Conservation (phyloP, 2,329 filamentous ascomycete species). For the Ilyonectria sp. region DNA sequence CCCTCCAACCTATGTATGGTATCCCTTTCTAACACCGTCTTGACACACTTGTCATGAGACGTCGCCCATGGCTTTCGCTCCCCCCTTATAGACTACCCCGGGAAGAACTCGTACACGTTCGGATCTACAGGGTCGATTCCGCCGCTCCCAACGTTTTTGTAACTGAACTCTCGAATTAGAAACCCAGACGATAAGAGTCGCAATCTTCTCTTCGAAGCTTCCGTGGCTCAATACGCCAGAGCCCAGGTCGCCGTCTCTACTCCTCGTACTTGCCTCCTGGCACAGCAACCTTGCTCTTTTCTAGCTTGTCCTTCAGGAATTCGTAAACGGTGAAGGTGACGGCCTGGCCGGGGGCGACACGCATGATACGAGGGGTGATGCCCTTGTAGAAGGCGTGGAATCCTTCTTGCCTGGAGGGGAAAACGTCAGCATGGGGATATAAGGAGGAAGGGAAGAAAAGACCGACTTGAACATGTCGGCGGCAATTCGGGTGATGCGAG, state of each 20-base stretch:
- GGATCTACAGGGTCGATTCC: conserved; percentile 35
- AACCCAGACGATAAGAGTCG: conserved; percentile 23
- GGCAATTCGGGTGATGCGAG: conserved; percentile 84
- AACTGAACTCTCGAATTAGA: conserved; percentile 38
- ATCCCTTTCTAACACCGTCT: conserved; percentile 43
- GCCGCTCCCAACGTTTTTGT: conserved; percentile 33
- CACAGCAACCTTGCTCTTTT: conserved; percentile 74
- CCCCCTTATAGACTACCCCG: conserved; percentile 7
- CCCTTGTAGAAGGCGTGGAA: conserved; percentile 98
- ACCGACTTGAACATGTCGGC: conserved; percentile 85
- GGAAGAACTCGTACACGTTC: conserved; percentile 20
- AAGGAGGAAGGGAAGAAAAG: fast-evolving
- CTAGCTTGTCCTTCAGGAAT: conserved; percentile 80
- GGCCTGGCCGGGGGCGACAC: conserved; percentile 94
- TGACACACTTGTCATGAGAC: conserved; percentile 21
- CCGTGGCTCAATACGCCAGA: conserved; percentile 1
- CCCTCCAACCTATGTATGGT: conserved; percentile 45
- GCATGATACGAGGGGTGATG: conserved; percentile 97
- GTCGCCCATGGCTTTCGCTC: conserved; percentile 11
- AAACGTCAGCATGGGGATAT: conserved; percentile 25
- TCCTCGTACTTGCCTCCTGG: conserved; percentile 78
- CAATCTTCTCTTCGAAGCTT: conserved; percentile 2
- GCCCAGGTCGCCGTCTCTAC: conserved; percentile 52
- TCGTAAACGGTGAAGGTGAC: conserved; percentile 85
- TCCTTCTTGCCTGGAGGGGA: conserved; percentile 81